Evolutionary conservation across 768 basidiomycete species (phyloP), one percentile per base, ranked within the genome.

Genomic region (Boletus vermiculosoides): DNA sequence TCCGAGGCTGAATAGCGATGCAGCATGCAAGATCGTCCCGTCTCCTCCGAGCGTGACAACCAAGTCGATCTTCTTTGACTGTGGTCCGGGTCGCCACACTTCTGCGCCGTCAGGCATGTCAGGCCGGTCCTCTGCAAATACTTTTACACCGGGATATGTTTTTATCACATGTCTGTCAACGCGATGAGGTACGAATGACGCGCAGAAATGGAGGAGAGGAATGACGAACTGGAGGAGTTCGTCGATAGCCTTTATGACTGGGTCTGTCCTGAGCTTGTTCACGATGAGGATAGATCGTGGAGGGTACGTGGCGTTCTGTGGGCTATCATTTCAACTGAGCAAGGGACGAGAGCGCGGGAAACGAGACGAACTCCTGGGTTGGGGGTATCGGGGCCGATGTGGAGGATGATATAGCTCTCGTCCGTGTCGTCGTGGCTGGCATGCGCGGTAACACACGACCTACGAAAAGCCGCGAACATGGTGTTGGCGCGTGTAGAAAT

Each of bases 11-110:
- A 98, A 98, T 10, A 98, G 75, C 8, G 92, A 92, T 1, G 94
- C 94, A 0, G 93, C 92, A 67, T 95, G 94, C 1, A 98, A 80
- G 48, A 97, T 94, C 6, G 95, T 97, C 10, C 95, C 95, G 67
- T 98, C 95, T 34, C 95, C 95, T 45, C 95, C 95, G 1, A 98
- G 74, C 0, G 95, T 96, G 28, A 97, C 84, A 20, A 97, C 87
- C 10, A 98, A 77, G 69, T 94, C 90, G 56, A 96, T 90, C 53
- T 80, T 80, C 61, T 85, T 77, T 4, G 86, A 76, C 48, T 75
- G 74, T 44, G 76, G 78, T 45, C 80, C 80, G 77, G 63, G 52
- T 42, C 76, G 77, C 90, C 90, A 91, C 4, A 84, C 77, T 61
- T 83, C 78, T 50, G 82, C 83, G 1, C 81, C 83, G 61, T 80